Evolutionary conservation across 1,139 yeast genomes (phyloP), one percentile per base, ranked within the genome.

Genomic region (Pichia sp.): DNA sequence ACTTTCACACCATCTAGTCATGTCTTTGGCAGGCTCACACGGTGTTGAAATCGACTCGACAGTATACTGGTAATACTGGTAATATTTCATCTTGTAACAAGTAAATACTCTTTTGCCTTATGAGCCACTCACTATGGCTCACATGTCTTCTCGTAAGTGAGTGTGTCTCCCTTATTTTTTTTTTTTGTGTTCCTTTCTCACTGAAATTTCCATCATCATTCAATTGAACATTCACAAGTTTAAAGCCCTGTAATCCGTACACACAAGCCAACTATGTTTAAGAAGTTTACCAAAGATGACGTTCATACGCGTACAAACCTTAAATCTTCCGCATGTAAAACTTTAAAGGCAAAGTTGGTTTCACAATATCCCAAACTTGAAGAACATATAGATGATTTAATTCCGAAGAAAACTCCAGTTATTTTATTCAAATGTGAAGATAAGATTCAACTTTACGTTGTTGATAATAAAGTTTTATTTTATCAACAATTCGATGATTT

Each of bases 341-440:
- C 84, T 8, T 70, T 89, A 51, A 84, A 84, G 60, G 53, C 82
- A 28, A 84, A 79, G 54, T 70, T 89, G 40, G 82, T 81, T 2
- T 68, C 69, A 10, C 85, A 81, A 60, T 89, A 80, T 58, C 88
- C 88, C 20, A 67, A 64, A 28, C 64, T 86, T 49, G 95, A 84
- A 56, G 73, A 78, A 5, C 78, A 74, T 22, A 81, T 88, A 37
- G 96, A 88, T 54, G 84, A 76, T 38, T 66, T 89, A 48, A 74
- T 89, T 55, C 97, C 97, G 56, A 89, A 91, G 68, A 89, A 91
- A 62, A 75, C 89, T n/a, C 93, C 84, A 59, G 76, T 85, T 34
- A 76, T 82, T 39, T 72, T 83, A 48, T 74, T 84, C 57, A 89
- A 89, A 62, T 89, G 96, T 61, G 94, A 86, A 57, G 96, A 88